Conservation (phyloP, 2,329 filamentous ascomycete genomes). For the Didymella keratinophila region DNA sequence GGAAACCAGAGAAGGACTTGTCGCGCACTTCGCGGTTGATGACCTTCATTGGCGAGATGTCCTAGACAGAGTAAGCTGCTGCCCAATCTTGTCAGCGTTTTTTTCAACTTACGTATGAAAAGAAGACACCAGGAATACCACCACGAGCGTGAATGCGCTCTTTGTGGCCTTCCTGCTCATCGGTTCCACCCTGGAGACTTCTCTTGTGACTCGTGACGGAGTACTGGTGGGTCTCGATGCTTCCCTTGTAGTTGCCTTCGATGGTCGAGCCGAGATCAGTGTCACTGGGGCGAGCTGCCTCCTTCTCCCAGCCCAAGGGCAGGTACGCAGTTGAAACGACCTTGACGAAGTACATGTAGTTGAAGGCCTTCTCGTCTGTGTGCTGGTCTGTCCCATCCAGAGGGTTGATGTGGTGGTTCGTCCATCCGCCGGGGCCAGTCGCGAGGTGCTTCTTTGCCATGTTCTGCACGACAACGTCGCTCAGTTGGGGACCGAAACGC, state of each 20-base stretch:
- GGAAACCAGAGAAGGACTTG: conserved; percentile 90
- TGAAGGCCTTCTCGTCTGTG: conserved; percentile 83
- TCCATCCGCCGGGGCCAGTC: conserved; percentile 71
- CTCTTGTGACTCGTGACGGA: conserved; percentile 96
- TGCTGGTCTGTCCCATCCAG: conserved; percentile 81
- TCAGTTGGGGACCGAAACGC: conserved; percentile 90
- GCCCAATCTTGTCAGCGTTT: neutral
- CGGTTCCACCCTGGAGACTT: conserved; percentile 82
- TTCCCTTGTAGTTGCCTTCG: conserved; percentile 72
- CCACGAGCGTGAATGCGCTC: conserved; percentile 89
- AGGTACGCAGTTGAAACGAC: conserved; percentile 96
- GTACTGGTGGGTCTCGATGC: conserved; percentile 97
- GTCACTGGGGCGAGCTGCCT: conserved; percentile 41
- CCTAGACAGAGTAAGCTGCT: conserved; percentile 60
- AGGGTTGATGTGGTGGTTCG: conserved; percentile 90
- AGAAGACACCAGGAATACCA: conserved; percentile 97
- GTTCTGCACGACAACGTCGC: conserved; percentile 66
- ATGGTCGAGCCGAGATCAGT: conserved; percentile 58
- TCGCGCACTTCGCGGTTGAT: conserved; percentile 91
- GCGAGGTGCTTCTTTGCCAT: conserved; percentile 58
- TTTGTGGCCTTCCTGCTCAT: conserved; percentile 86
- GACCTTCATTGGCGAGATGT: conserved; percentile 99
- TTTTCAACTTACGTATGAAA: conserved; percentile 80
- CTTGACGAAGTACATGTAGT: conserved; percentile 99
- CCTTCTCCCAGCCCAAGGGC: conserved; percentile 84